These are phyloP conservation scores for Trichoderma semiorbis DNA, from an alignment of 2,329 filamentous ascomycete species.

Conservation along the genomic window DNA sequence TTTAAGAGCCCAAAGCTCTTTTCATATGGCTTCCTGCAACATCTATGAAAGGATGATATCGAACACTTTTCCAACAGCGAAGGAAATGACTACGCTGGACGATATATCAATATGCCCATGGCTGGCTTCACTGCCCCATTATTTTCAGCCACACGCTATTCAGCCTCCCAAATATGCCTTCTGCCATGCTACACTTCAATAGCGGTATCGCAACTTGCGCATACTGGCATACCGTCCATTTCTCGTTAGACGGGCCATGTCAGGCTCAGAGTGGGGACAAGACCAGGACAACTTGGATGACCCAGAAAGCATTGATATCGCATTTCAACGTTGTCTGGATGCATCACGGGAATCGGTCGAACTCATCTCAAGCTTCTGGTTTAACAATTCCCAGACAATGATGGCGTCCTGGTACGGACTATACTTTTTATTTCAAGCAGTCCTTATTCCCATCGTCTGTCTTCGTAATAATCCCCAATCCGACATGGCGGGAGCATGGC, in stretches of 20 bases:
- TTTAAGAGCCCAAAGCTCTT: not conserved
- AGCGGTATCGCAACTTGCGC: conserved; percentile 1
- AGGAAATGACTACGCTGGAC: not conserved
- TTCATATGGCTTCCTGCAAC: not conserved
- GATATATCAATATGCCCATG: not conserved
- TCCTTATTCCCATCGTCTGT: not conserved
- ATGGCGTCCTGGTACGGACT: not conserved
- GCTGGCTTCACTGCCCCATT: not conserved
- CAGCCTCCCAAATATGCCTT: not conserved
- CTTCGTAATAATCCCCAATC: not conserved
- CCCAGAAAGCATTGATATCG: not conserved
- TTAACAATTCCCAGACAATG: not conserved
- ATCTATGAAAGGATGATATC: not conserved
- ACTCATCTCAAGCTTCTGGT: not conserved
- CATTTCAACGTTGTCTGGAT: not conserved
- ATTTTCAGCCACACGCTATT: not conserved
- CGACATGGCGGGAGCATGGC: not conserved
- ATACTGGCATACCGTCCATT: not conserved
- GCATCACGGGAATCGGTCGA: not conserved
- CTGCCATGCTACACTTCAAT: not conserved
- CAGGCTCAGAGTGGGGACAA: not conserved
- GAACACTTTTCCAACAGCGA: not conserved
- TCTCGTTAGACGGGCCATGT: not conserved
- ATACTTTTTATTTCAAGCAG: not conserved
- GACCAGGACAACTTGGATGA: not conserved